Base-by-base conservation (phyloP, 2,329 filamentous ascomycete genomes). In the Penicillium sp. region DNA sequence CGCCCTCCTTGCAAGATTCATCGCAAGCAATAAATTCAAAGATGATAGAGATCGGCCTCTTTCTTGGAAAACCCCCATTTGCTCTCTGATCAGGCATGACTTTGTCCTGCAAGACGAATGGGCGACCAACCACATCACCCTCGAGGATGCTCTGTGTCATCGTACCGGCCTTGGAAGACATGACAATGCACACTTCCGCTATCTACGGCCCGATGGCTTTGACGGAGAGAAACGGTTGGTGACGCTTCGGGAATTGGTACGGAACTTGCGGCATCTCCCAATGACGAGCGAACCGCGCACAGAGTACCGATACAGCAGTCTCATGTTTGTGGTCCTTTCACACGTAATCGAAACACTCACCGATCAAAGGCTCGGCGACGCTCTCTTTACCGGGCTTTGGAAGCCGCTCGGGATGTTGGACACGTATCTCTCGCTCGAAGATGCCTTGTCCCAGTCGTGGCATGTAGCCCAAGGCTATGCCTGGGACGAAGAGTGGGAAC, bases 251-350 rank as follows among this genome's bases (percentile, higher is more conserved):
- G 78, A 81, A 47, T 69, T 78, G 42, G 76, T 79, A 17, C 74
- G 76, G 76, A 74, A 70, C 37, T 67, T 86, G 56, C 78, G 81
- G 3, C 68, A 84, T 65, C 72, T 85, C 4, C 78, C 75, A 2
- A 70, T 81, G 40, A 79, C 72, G 8, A 72, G 73, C 6, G 65
- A 78, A 30, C 72, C 82, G 19, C 76, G 83, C 13, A 79, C 78
- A 0, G 73, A 67, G 12, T 83, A 71, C 53, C 78, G 83, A 64
- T 87, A 86, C 71, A 81, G 78, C 74, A 86, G 86, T 67, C 72
- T 83, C 24, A 83, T 86, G 80, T 87, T 77, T 68, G 78, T 80
- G 38, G 79, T 79, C 0, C 79, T 81, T 0, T 73, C 79, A n/a
- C 78, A 85, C 67, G 74, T 77, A 3, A 68, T 84, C 8, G 78